Base-by-base conservation (phyloP, 805 yeast species). In the Pichia ethanolica region DNA sequence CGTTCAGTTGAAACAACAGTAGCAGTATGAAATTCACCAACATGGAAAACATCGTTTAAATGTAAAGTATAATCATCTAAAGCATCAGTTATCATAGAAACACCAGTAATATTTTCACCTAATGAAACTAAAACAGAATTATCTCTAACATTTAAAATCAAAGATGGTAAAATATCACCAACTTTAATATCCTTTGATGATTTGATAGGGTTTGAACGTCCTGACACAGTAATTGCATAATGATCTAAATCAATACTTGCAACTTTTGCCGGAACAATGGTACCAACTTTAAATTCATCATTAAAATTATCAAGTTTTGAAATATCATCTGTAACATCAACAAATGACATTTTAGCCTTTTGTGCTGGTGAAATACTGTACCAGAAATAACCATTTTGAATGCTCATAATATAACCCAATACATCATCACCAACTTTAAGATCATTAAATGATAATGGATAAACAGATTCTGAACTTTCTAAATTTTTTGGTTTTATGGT, bases 11-110 rank as follows among this genome's bases (percentile, higher is more conserved):
- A 67, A 35, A 70, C 50, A 27, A 85, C 76, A 7, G 78, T 75
- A 32, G 87, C 87, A 36, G 80, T 64, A 45, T 81, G 77, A 39
- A 78, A 72, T 52, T 77, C 79, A 54, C 81, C 81, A 5, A 69
- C 66, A 5, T 71, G 62, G 61, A 68, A 83, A 5, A 71, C 71
- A 12, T 72, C 76, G 35, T 72, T 73, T 44, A 85, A 65, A 43
- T 75, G 71, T 38, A 73, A 67, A 35, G 80, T 71, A 62, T 78
- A 87, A 61, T 84, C 84, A 59, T 82, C 78, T 56, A 86, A 70
- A 6, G 95, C 89, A 63, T 89, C 96, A 3, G 93, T 81, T 46
- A 84, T 77, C 60, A 75, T 81, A 4, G 93, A 75, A 48, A 82
- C 72, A 4, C 85, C 90, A 35, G 75, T 73, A 9, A 83, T 71